These are phyloP conservation scores for Cantharellus anzutake DNA, from an alignment of 768 basidiomycete species.

Conservation along the genomic window DNA sequence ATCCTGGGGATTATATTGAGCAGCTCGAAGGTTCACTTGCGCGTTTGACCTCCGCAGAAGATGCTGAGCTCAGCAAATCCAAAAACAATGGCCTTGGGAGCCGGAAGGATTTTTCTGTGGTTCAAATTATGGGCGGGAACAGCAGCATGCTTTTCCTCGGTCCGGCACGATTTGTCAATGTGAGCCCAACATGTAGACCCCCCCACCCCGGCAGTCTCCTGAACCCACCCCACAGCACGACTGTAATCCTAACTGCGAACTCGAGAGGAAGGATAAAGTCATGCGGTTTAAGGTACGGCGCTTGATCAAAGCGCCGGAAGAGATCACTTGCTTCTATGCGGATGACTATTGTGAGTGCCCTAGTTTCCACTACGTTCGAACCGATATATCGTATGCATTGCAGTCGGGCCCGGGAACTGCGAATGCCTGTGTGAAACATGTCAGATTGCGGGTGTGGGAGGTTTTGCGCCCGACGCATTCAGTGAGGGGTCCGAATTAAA, in stretches of 20 bases:
- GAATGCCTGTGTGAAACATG: conserved; percentile 78
- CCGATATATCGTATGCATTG: not conserved
- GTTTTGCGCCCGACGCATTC: conserved; percentile 30
- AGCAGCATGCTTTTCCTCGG: conserved; percentile 83
- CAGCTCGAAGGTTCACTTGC: conserved; percentile 87
- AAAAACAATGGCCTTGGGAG: conserved; percentile 39
- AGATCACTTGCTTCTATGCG: conserved; percentile 80
- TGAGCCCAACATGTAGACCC: conserved; percentile 22
- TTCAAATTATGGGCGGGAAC: conserved; percentile 81
- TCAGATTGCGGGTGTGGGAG: conserved; percentile 54
- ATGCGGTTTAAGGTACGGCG: conserved; percentile 76
- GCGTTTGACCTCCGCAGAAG: conserved; percentile 68
- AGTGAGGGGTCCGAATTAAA: not conserved
- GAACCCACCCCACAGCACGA: conserved; percentile 36
- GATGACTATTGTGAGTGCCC: conserved; percentile 66
- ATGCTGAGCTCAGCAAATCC: conserved; percentile 69
- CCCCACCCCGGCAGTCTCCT: not conserved
- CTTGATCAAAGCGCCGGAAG: conserved; percentile 62
- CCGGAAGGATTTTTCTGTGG: conserved; percentile 76
- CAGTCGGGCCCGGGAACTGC: conserved; percentile 48
- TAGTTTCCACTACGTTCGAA: conserved; percentile 3
- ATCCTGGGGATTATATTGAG: conserved; percentile 52
- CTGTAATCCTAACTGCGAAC: conserved; percentile 74
- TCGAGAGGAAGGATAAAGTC: conserved; percentile 75
- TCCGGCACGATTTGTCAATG: conserved; percentile 83